Percentiles rank a stretch among this genome's conserved stretches.
Evolutionary conservation across 2,329 filamentous ascomycete species (phyloP).

Genomic region (Penicillium sp.): DNA sequence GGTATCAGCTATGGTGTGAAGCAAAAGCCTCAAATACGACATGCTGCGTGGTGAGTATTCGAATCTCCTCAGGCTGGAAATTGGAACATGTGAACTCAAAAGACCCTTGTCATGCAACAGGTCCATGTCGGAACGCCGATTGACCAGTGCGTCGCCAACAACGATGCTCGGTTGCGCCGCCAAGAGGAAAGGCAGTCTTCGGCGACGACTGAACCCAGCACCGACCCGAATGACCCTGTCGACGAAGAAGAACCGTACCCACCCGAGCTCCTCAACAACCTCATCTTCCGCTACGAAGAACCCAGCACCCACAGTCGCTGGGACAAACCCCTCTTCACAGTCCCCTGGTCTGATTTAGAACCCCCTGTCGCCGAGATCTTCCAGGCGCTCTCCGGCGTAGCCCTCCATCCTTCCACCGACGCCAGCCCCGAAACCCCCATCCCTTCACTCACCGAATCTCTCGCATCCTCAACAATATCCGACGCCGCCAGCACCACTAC

Average conservation of each 20-base stretch:
- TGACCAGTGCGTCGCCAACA: slow-evolving; percentile 51
- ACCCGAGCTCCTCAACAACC: slow-evolving; percentile 54
- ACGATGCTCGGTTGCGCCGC: slow-evolving; percentile 35
- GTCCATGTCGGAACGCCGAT: slow-evolving; percentile 54
- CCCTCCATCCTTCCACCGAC: slow-evolving; percentile 21
- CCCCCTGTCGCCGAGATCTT: slow-evolving; percentile 57
- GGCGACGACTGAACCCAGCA: not conserved
- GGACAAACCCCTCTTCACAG: slow-evolving; percentile 61
- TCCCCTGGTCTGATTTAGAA: slow-evolving; percentile 50
- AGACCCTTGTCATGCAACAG: slow-evolving; percentile 24
- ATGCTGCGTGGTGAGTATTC: slow-evolving; percentile 52
- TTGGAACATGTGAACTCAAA: not conserved
- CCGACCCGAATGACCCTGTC: slow-evolving; percentile 1
- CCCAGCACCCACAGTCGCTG: slow-evolving; percentile 60
- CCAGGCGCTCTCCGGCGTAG: slow-evolving; percentile 47
- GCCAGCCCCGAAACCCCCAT: slow-evolving; percentile 11
- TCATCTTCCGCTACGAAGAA: slow-evolving; percentile 62
- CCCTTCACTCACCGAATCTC: slow-evolving; percentile 15
- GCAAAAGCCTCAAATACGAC: slow-evolving; percentile 58
- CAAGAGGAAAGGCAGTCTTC: slow-evolving; percentile 10
- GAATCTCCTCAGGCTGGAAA: not conserved
- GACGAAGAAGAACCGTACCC: slow-evolving; percentile 42
- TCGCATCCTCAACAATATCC: slow-evolving; percentile 19
- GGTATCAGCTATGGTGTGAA: slow-evolving; percentile 63
- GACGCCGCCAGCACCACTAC: slow-evolving; percentile 26